Conservation (phyloP, 192 early-diverging fungal genomes). For the Coemansia sp. region DNA sequence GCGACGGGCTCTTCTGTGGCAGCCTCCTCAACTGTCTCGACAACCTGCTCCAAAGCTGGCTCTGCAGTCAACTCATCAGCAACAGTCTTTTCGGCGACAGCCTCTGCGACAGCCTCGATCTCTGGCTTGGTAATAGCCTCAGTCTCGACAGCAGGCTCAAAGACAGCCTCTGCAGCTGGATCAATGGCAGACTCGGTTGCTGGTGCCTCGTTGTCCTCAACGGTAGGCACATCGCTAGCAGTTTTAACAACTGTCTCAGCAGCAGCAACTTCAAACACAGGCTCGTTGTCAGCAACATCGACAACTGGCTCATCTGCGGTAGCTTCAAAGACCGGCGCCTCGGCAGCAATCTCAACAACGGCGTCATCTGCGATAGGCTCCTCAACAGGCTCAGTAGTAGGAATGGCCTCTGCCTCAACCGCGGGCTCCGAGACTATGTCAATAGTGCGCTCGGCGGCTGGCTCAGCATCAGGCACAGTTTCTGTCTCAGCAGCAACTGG, state of each 20-base stretch:
- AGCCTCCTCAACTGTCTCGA: background rate
- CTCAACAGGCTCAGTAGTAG: background rate
- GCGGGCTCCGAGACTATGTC: slow-evolving; percentile 4
- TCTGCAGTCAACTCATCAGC: background rate
- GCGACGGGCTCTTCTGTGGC: background rate
- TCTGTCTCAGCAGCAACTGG: background rate
- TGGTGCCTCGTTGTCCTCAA: background rate
- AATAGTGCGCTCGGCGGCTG: too few relatives aligned
- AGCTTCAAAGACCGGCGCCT: background rate
- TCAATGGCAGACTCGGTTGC: background rate
- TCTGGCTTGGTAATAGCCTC: background rate
- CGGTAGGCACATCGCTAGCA: background rate
- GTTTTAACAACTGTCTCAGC: background rate
- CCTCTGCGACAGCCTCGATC: slow-evolving; percentile 6
- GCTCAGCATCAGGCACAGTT: background rate
- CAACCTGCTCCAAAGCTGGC: background rate
- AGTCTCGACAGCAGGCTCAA: background rate
- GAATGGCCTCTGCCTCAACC: background rate
- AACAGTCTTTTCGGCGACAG: background rate
- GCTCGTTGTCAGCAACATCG: background rate
- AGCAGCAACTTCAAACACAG: background rate
- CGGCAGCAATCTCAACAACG: background rate
- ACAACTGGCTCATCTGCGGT: background rate
- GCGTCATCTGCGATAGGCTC: too few relatives aligned
- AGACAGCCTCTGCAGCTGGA: background rate